Evolutionary conservation across 805 yeast species (phyloP).

Genomic region (Nakazawaea laoshanensis): DNA sequence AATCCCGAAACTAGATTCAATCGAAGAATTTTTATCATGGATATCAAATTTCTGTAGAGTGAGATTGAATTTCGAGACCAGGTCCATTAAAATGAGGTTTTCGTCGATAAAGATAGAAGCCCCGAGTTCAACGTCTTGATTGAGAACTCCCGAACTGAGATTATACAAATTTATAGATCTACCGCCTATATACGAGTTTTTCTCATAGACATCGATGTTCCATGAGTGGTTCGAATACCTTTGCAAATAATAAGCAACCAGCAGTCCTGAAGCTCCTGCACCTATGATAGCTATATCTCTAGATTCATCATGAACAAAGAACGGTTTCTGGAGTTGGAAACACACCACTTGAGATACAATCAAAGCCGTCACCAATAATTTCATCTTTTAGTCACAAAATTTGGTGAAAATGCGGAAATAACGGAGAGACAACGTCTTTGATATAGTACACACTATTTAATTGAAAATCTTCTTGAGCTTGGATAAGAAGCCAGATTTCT

Average conservation of each 20-base stretch:
- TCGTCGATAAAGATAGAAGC: constrained; percentile 34
- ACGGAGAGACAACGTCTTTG: too few species aligned
- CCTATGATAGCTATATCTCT: constrained; percentile 35
- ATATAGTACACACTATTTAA: constrained; percentile 13
- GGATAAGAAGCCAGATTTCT: constrained; percentile 32
- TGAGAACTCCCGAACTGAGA: constrained; percentile 15
- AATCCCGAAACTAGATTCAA: constrained; percentile 18
- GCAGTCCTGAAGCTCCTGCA: constrained; percentile 44
- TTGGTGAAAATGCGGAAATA: too few species aligned
- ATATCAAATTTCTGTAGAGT: constrained; percentile 12
- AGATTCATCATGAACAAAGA: too few species aligned
- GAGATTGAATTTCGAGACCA: constrained; percentile 27
- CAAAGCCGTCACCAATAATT: too few species aligned
- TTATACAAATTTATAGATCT: constrained; percentile 29
- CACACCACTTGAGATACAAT: too few species aligned
- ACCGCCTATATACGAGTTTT: constrained; percentile 33
- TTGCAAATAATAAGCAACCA: constrained; percentile 36
- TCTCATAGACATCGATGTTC: constrained; percentile 34
- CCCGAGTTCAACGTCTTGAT: constrained; percentile 29
- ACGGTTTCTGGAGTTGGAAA: too few species aligned
- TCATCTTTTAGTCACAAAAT: too few species aligned
- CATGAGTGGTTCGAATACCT: constrained; percentile 23
- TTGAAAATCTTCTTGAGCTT: constrained; percentile 32
- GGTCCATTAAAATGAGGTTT: constrained; percentile 28
- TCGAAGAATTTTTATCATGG: constrained; percentile 9